A percentile compares a stretch with the other conserved stretches of the same genome.
Evolutionary conservation across 768 basidiomycete genomes (phyloP).

Genomic region (Psilocybe tampanensis): DNA sequence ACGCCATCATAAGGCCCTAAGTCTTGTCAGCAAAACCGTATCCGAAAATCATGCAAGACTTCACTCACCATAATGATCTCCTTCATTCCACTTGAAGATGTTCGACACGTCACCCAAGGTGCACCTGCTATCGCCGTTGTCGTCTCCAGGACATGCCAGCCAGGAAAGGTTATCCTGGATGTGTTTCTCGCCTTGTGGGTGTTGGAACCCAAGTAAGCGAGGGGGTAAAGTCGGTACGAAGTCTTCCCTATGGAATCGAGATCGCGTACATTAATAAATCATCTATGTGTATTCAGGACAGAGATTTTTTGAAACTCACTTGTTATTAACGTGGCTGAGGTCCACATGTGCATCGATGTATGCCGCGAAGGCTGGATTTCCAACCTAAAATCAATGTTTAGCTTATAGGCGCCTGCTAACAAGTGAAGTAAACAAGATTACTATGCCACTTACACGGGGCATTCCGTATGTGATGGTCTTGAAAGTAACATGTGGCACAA

Average conservation of each 20-base stretch:
- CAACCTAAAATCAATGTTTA: background rate
- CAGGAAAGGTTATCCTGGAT: background rate
- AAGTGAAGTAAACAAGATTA: background rate
- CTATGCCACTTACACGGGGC: slow-evolving; percentile 34
- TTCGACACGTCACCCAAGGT: background rate
- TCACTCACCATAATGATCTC: background rate
- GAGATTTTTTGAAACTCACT: background rate
- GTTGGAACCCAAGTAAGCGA: background rate
- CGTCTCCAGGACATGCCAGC: background rate
- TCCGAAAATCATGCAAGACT: background rate
- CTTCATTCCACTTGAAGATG: background rate
- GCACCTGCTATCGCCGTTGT: background rate
- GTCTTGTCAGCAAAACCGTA: background rate
- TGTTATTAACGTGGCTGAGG: background rate
- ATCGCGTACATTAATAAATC: no score
- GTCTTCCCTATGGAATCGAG: background rate
- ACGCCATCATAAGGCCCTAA: background rate
- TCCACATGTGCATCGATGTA: background rate
- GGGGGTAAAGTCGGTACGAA: background rate
- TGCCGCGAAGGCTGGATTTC: background rate
- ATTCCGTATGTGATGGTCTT: slow-evolving; percentile 38
- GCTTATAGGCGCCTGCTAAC: background rate
- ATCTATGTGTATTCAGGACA: no score
- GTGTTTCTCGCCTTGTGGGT: background rate
- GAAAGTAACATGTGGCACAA: slow-evolving; percentile 34